These are phyloP conservation scores for Schoenoplectus triqueter DNA, from an alignment of 202 grass and related monocot genomes.

Conservation along the genomic window DNA sequence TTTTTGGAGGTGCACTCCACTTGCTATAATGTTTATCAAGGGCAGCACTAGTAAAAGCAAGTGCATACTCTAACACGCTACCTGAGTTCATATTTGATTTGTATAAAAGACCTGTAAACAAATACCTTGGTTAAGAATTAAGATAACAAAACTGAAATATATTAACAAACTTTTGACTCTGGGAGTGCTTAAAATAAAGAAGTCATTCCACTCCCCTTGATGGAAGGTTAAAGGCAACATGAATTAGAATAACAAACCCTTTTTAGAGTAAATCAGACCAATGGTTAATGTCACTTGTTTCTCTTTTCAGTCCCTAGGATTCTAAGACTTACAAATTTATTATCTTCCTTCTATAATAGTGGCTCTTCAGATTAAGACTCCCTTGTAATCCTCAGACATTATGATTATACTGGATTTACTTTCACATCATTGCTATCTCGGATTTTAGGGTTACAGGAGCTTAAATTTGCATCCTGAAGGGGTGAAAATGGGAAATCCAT, in stretches of 20 bases:
- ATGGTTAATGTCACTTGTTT: not conserved
- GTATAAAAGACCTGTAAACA: constrained; percentile 73
- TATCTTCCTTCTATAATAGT: not conserved
- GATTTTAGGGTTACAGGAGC: not conserved
- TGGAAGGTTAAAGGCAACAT: constrained; percentile 24
- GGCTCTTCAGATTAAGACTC: not conserved
- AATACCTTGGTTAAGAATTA: constrained; percentile 27
- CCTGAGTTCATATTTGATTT: constrained; percentile 82
- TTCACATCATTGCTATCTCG: not conserved
- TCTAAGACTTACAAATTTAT: not conserved
- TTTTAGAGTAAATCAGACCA: constrained; percentile 15
- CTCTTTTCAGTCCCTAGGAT: not conserved
- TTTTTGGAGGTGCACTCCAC: constrained; percentile 98
- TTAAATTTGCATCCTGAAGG: not conserved
- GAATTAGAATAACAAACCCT: not conserved
- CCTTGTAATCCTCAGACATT: not conserved
- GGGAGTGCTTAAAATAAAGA: constrained; percentile 25
- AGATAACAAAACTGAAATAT: constrained; percentile 24
- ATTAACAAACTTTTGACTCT: not conserved
- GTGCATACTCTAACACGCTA: constrained; percentile 92
- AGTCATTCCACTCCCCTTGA: not conserved
- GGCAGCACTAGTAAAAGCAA: constrained; percentile 96
- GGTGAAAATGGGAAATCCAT: constrained; percentile 4
- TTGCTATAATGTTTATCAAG: constrained; percentile 98
- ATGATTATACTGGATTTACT: not conserved